Evolutionary conservation across 2,329 filamentous ascomycete species (phyloP).

Genomic region (Lachnellula subtilissima): DNA sequence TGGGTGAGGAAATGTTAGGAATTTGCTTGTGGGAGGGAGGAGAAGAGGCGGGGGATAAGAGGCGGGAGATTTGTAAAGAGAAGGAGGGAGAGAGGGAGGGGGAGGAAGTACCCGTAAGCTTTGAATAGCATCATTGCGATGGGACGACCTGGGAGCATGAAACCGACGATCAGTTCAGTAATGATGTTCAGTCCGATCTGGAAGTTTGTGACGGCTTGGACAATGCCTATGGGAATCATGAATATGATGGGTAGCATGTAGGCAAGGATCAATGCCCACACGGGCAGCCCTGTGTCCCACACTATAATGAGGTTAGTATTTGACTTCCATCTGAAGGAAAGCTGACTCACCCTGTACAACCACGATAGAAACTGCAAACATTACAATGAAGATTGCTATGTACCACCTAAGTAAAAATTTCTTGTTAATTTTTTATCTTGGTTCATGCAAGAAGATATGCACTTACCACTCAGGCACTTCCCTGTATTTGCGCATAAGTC

Average conservation of each 20-base stretch:
- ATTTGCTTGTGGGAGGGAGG: no score
- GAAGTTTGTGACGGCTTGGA: constrained; percentile 45
- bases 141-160: constrained; percentile 51
- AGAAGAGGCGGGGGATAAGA: no score
- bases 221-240: constrained; percentile 35
- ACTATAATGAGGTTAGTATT: background rate
- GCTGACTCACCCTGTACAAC: background rate
- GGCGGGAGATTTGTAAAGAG: no score
- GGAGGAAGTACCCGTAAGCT: constrained; percentile 46
- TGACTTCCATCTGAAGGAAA: background rate
- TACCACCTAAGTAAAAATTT: constrained; percentile 35
- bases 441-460: no score
- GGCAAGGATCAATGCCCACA: constrained; percentile 33
- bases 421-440: no score
- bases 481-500: constrained; percentile 53
- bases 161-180: constrained; percentile 45
- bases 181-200: constrained; percentile 46
- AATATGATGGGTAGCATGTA: constrained; percentile 30
- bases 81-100: no score
- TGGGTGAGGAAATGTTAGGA: no score
- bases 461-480: constrained; percentile 46
- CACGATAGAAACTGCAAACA: constrained; percentile 40
- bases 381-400: constrained; percentile 37
- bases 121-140: constrained; percentile 78
- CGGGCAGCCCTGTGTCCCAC: constrained; percentile 26